These are phyloP conservation scores for Macrolepiota dolichaula DNA, from an alignment of 768 basidiomycete genomes.

Conservation along the genomic window DNA sequence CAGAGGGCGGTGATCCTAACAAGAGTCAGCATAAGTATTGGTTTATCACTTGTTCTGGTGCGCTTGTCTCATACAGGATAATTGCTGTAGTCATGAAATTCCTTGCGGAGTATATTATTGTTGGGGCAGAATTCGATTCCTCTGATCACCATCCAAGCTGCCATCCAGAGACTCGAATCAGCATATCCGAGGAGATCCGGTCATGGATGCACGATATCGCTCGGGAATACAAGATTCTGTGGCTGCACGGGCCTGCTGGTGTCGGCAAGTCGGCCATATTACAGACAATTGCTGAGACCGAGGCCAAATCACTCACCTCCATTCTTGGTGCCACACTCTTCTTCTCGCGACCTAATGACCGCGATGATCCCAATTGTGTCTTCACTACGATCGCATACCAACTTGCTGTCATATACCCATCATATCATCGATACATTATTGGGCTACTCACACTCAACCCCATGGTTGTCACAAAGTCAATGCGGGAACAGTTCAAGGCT, in stretches of 20 bases:
- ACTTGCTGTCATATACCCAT: conserved; percentile 12
- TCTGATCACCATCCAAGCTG: too few relatives aligned
- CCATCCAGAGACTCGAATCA: too few relatives aligned
- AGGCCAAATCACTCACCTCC: background rate
- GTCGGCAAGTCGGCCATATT: conserved; percentile 2
- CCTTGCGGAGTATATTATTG: too few relatives aligned
- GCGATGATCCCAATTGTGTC: background rate
- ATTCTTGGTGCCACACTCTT: background rate
- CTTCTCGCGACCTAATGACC: background rate
- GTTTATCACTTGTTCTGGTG: too few relatives aligned
- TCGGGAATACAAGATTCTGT: too few relatives aligned
- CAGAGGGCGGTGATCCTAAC: too few relatives aligned
- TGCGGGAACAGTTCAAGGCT: conserved; percentile 11
- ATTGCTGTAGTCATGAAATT: too few relatives aligned
- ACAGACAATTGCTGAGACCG: background rate
- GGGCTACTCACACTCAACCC: conserved; percentile 6
- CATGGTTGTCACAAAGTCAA: conserved; percentile 7
- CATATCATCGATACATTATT: conserved; percentile 4
- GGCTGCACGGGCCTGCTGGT: background rate
- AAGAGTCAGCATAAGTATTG: too few relatives aligned
- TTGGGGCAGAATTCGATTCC: too few relatives aligned
- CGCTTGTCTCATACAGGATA: too few relatives aligned
- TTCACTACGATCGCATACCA: conserved; percentile 19
- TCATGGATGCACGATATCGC: too few relatives aligned
- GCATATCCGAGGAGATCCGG: too few relatives aligned